Evolutionary conservation across 352 stramenopile genomes (phyloP).

Genomic region (Phytophthora parvispora): DNA sequence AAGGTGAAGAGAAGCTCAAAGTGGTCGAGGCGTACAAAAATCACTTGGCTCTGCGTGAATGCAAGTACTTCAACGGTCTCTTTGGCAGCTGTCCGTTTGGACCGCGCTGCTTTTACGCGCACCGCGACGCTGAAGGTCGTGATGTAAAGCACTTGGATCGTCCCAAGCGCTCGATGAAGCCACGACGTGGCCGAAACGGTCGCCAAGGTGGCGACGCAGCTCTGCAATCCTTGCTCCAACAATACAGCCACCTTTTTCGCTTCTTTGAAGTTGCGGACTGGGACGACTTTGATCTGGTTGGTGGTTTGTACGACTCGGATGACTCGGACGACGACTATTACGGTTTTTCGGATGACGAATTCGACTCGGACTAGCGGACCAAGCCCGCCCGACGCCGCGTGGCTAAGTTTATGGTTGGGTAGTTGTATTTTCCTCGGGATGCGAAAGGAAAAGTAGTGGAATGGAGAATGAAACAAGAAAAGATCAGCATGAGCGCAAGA

Average conservation of each 20-base stretch:
- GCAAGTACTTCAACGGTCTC: conserved; percentile 83
- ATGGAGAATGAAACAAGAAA: not conserved
- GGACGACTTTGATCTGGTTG: conserved; percentile 52
- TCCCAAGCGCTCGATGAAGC: conserved; percentile 45
- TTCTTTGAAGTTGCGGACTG: conserved; percentile 75
- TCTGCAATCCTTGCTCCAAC: conserved; percentile 59
- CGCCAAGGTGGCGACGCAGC: conserved; percentile 32
- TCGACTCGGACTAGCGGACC: conserved; percentile 33
- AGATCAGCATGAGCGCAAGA: not conserved
- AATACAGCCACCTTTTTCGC: conserved; percentile 72
- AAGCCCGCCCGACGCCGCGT: not conserved
- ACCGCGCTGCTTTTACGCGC: conserved; percentile 81
- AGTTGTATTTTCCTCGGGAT: no score
- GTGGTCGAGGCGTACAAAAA: conserved; percentile 80
- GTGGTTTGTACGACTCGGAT: conserved; percentile 32
- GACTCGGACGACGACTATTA: conserved; percentile 38
- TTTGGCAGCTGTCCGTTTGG: conserved; percentile 82
- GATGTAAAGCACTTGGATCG: conserved; percentile 81
- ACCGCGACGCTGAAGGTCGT: conserved; percentile 60
- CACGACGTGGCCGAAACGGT: conserved; percentile 24
- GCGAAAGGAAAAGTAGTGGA: not conserved
- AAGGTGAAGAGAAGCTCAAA: conserved; percentile 61
- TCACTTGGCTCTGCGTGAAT: conserved; percentile 78
- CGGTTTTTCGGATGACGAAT: conserved; percentile 34
- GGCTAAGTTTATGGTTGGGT: conserved; percentile 22